A percentile compares a stretch with the other conserved stretches of the same genome.
These are phyloP conservation scores for Scenedesmus sp. DNA, from an alignment of 163 green algal genomes.

Conservation along the genomic window DNA sequence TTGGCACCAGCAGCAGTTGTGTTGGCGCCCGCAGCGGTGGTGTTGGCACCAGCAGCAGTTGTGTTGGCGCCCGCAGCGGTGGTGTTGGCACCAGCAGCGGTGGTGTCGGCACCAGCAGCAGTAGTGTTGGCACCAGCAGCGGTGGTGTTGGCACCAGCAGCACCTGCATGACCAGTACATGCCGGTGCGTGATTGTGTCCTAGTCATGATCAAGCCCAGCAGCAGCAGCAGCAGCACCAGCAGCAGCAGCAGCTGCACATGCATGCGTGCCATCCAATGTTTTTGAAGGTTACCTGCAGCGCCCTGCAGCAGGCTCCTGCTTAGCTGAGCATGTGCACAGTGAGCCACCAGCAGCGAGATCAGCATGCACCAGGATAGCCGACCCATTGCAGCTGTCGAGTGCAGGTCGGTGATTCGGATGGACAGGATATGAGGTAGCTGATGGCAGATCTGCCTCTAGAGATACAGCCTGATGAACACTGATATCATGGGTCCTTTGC, in stretches of 20 bases:
- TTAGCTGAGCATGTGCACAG: neutral
- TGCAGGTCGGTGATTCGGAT: neutral
- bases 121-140: neutral
- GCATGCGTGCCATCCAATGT: neutral
- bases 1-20: neutral
- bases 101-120: neutral
- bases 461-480: no score
- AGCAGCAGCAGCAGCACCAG: neutral
- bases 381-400: neutral
- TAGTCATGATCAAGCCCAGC: neutral
- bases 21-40: no score
- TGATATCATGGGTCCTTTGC: no score
- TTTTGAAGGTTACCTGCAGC: neutral
- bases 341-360: neutral
- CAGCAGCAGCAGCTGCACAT: neutral
- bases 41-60: neutral
- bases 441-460: no score
- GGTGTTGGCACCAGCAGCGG: neutral
- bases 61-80: no score
- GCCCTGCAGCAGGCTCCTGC: constrained; percentile 3
- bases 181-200: neutral
- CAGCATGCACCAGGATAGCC: neutral
- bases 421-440: neutral
- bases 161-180: neutral
- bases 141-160: neutral